Conservation (phyloP, 148 eudicot species). For the Rhododendron molle region DNA sequence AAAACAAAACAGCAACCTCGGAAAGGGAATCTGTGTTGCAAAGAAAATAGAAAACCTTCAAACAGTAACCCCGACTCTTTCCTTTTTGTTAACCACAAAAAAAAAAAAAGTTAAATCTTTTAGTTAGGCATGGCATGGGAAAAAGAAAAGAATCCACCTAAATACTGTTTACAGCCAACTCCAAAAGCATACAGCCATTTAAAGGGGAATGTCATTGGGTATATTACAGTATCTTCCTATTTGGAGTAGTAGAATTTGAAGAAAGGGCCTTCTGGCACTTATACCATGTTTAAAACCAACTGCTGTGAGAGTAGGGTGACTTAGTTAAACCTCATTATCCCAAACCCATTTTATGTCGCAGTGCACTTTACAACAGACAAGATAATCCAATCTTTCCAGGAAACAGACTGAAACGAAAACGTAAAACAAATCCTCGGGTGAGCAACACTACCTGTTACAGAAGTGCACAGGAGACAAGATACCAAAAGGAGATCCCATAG, state of each 20-base stretch:
- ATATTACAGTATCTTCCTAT: background rate
- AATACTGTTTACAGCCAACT: background rate
- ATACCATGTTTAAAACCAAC: background rate
- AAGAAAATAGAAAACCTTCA: background rate
- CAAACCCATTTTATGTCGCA: background rate
- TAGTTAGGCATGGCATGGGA: background rate
- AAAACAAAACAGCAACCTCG: background rate
- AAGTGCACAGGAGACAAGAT: slow-evolving; percentile 84
- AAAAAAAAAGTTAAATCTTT: background rate
- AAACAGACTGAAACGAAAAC: slow-evolving; percentile 5
- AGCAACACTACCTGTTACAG: slow-evolving; percentile 64
- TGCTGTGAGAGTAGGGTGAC: background rate
- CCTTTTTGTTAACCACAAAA: background rate
- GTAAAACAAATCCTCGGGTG: background rate
- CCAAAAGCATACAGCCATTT: background rate
- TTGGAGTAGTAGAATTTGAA: background rate
- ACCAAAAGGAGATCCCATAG: slow-evolving; percentile 97
- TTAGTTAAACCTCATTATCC: background rate
- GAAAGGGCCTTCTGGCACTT: background rate
- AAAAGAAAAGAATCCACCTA: background rate
- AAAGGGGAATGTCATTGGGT: background rate
- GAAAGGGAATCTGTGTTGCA: background rate
- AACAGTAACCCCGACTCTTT: background rate
- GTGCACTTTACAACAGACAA: background rate
- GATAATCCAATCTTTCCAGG: background rate